Percentiles rank a stretch among this genome's conserved stretches.
phyloP scores from a whole-genome alignment of 768 basidiomycete species.

The Inosperma sp. region DNA sequence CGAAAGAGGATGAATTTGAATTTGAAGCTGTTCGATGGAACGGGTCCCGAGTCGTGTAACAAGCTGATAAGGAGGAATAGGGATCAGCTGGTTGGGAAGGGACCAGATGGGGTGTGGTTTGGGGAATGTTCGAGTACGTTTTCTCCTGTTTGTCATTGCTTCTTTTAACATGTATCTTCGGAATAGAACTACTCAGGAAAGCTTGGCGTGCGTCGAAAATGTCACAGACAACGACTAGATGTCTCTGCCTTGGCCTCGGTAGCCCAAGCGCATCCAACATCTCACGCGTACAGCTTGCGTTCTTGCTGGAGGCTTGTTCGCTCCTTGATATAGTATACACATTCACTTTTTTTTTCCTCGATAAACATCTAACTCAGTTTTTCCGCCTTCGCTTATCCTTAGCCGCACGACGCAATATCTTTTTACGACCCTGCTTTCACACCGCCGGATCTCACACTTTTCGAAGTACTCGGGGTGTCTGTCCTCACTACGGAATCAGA shows the following conservation, averaged over 20 bases:
- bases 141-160: slow-evolving; percentile 25
- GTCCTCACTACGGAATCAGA: no score
- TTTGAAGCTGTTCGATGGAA: slow-evolving; percentile 23
- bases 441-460: slow-evolving; percentile 49
- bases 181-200: slow-evolving; percentile 20
- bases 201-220: slow-evolving; percentile 15
- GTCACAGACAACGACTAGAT: no score
- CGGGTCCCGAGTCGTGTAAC: slow-evolving; percentile 30
- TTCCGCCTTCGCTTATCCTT: background rate
- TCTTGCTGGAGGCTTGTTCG: slow-evolving; percentile 53
- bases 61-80: slow-evolving; percentile 39
- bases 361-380: background rate
- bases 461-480: slow-evolving; percentile 40
- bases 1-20: slow-evolving; percentile 50
- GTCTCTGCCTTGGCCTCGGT: slow-evolving; percentile 72
- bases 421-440: slow-evolving; percentile 75
- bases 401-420: slow-evolving; percentile 48
- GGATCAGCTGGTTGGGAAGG: slow-evolving; percentile 43
- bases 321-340: slow-evolving; percentile 57
- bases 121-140: slow-evolving; percentile 52
- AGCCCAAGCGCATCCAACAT: slow-evolving; percentile 60
- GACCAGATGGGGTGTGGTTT: slow-evolving; percentile 47
- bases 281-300: slow-evolving; percentile 64
- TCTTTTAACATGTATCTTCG: slow-evolving; percentile 13
- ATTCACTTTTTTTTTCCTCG: background rate